These are phyloP conservation scores for Stagonosporopsis tanaceti DNA, from an alignment of 2,329 filamentous ascomycete species.

Conservation along the genomic window DNA sequence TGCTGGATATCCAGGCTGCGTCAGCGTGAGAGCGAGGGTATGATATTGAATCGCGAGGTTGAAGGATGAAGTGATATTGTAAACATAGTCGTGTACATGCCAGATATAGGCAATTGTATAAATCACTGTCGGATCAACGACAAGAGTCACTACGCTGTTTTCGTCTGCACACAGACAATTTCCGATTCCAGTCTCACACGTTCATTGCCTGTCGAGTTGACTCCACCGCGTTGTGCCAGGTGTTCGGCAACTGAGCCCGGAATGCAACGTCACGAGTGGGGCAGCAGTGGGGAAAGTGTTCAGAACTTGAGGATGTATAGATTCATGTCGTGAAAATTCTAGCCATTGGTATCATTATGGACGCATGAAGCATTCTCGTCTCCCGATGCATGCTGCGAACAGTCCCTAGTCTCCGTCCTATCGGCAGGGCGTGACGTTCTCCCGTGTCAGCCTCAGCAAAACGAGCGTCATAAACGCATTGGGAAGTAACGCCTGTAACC, in stretches of 20 bases:
- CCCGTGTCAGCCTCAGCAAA: constrained; percentile 17
- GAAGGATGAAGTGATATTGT: constrained; percentile 16
- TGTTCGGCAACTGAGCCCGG: background rate
- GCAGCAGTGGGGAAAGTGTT: constrained; percentile 10
- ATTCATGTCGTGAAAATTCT: constrained; percentile 19
- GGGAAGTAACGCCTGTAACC: constrained; percentile 11
- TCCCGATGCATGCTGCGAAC: constrained; percentile 14
- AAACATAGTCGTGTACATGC: constrained; percentile 24
- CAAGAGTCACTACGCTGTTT: background rate
- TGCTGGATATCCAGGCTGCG: constrained; percentile 27
- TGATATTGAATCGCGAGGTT: background rate
- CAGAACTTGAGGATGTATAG: constrained; percentile 9
- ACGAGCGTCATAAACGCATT: constrained; percentile 3
- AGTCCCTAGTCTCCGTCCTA: constrained; percentile 10
- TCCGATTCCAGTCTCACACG: background rate
- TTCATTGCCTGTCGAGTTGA: background rate
- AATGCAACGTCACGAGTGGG: constrained; percentile 18
- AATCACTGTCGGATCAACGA: constrained; percentile 1
- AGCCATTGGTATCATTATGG: constrained; percentile 19
- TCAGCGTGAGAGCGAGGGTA: constrained; percentile 7
- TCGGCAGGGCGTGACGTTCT: constrained; percentile 17
- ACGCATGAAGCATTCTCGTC: constrained; percentile 17
- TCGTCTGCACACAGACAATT: background rate
- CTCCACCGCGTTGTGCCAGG: background rate
- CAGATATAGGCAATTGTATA: constrained; percentile 15